Evolutionary conservation across 1,139 yeast species (phyloP).

Genomic region (Debaryomycetaceae sp.): DNA sequence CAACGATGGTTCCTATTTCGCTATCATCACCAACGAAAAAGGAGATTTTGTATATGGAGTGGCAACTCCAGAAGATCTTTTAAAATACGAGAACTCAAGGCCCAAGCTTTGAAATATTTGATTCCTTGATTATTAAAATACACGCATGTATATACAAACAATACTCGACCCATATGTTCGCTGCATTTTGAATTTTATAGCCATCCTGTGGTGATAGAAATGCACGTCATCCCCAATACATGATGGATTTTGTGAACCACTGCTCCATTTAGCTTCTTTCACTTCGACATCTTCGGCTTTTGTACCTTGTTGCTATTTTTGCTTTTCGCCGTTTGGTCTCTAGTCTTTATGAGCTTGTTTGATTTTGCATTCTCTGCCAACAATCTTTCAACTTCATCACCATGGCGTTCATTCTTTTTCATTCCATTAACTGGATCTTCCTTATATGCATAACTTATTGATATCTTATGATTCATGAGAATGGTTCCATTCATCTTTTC

Average conservation of each 20-base stretch:
- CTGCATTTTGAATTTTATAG: no score
- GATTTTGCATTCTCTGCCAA: conserved; percentile 65
- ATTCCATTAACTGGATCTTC: conserved; percentile 39
- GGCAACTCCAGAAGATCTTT: conserved; percentile 60
- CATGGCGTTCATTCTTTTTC: conserved; percentile 57
- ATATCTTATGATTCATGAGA: conserved; percentile 63
- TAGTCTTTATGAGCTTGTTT: conserved; percentile 17
- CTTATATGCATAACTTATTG: conserved; percentile 71
- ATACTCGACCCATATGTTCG: no score
- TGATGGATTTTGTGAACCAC: no score
- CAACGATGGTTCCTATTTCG: conserved; percentile 50
- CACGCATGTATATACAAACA: background rate
- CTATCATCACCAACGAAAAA: conserved; percentile 53
- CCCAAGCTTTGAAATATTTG: conserved; percentile 34
- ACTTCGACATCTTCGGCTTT: conserved; percentile 2
- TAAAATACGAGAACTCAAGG: conserved; percentile 49
- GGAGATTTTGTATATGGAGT: conserved; percentile 61
- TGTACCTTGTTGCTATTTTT: conserved; percentile 1
- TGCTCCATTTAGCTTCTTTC: no score
- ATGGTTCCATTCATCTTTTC: conserved; percentile 65
- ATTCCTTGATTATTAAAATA: background rate
- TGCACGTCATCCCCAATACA: no score
- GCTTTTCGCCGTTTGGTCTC: background rate
- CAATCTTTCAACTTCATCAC: conserved; percentile 73
- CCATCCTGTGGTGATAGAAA: no score